A percentile compares a stretch with the other conserved stretches of the same genome.
Conservation (phyloP, 2,329 filamentous ascomycete species). For the Alternaria longipes region DNA sequence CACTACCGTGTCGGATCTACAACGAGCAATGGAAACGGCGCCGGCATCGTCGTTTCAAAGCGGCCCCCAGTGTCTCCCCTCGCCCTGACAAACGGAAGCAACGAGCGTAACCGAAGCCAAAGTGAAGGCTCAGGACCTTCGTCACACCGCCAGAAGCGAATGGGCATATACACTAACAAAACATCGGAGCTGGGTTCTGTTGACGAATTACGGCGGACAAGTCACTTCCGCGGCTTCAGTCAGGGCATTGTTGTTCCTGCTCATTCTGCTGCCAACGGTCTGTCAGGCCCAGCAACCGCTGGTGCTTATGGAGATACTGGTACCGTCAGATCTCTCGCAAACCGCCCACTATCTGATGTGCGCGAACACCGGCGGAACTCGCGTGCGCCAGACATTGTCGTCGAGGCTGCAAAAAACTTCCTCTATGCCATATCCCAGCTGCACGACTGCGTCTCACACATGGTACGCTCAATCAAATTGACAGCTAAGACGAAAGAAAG, state of each 20-base stretch:
- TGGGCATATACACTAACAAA: conserved; percentile 68
- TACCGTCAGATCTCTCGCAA: conserved; percentile 46
- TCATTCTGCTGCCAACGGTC: conserved; percentile 34
- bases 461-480: conserved; percentile 48
- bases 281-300: conserved; percentile 46
- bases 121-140: conserved; percentile 66
- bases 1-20: conserved; percentile 81
- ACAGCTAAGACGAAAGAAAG: conserved; percentile 57
- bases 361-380: conserved; percentile 64
- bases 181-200: conserved; percentile 63
- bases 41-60: conserved; percentile 59
- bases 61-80: conserved; percentile 78
- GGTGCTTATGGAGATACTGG: conserved; percentile 47
- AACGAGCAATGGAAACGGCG: conserved; percentile 59
- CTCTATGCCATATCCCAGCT: conserved; percentile 65
- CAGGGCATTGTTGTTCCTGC: conserved; percentile 61
- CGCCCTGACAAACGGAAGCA: conserved; percentile 70
- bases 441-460: conserved; percentile 47
- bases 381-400: conserved; percentile 58
- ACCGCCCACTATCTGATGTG: conserved; percentile 65
- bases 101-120: conserved; percentile 72
- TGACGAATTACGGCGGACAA: conserved; percentile 61
- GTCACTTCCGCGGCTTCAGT: conserved; percentile 66
- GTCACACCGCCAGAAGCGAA: conserved; percentile 64
- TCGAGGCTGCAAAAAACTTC: conserved; percentile 65